Base-by-base conservation (phyloP, 2,329 filamentous ascomycete genomes). In the Aspergillus hortae region DNA sequence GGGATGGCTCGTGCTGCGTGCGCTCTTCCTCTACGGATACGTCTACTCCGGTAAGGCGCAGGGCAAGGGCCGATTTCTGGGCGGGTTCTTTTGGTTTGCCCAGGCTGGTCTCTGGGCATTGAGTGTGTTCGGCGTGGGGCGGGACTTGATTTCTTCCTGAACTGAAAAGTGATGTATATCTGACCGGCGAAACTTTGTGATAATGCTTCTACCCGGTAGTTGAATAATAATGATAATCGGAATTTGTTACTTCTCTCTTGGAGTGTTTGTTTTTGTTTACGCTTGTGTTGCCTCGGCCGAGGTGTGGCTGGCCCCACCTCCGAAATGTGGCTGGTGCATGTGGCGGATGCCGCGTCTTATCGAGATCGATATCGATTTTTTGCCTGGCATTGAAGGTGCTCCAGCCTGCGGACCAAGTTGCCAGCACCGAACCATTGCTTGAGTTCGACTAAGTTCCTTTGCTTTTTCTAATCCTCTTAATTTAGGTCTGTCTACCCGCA, bases 1-100 rank as follows among this genome's bases (percentile, higher is more conserved):
- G 0, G 63, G 67, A 2, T 86, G 82, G 82, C 69, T 76, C 7
- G 62, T 80, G 6, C 75, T 72, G 54, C 70, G 82, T 30, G 59
- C 74, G 0, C 48, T 82, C 17, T 86, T 79, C 61, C 57, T 74
- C 49, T 71, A 72, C 44, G 75, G 75, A n/a, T 77, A 77, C 48
- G 68, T 77, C 3, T 74, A 68, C 53, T 69, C 67, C 5, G 61
- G 61, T 27, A 69, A 72, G 60, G 54, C 71, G 1, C 57, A 72
- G 48, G 74, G 74, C 14, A 61, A 58, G 44, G 74, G 74, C 6
- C 64, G 74, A 15, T 52, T 59, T 36, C 50, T 67, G 3, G 74
- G 74, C 7, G 50, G 27, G 1, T 47, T 58, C 25, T 75, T 72
- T 59, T 76, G 68, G 71, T 41, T 75, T 30, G 63, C 62, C 23